phyloP scores from a whole-genome alignment of 257 asterid genomes.

The Asclepias syriaca region DNA sequence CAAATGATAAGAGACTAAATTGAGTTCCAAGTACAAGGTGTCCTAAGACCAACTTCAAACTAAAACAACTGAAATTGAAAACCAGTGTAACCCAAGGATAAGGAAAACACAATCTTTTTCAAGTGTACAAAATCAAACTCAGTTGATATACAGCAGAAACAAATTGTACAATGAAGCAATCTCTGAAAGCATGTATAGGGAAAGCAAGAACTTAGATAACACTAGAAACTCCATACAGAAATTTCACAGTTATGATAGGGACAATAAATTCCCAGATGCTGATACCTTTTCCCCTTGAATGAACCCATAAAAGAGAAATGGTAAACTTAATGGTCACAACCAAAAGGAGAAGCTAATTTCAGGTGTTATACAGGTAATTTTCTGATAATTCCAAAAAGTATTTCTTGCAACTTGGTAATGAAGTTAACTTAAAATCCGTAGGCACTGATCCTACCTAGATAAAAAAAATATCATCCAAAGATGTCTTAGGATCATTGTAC shows the following conservation, averaged over 20 bases:
- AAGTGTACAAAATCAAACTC: neutral
- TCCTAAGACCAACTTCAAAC: neutral
- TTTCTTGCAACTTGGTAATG: neutral
- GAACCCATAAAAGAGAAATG: neutral
- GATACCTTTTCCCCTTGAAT: neutral
- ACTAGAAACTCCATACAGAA: neutral
- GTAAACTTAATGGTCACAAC: neutral
- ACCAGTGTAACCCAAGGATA: neutral
- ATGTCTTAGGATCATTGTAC: neutral
- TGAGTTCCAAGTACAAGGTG: neutral
- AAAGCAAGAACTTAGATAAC: neutral
- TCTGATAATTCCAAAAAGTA: neutral
- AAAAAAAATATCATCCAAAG: neutral
- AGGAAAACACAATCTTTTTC: neutral
- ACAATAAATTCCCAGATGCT: neutral
- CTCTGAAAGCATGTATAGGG: neutral
- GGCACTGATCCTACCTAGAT: neutral
- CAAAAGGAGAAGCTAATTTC: neutral
- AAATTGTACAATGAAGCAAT: neutral
- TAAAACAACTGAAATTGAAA: neutral
- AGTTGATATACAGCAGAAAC: neutral
- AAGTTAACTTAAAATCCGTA: neutral
- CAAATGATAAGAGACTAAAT: neutral
- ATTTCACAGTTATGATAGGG: neutral
- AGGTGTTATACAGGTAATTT: neutral